Evolutionary conservation across 352 stramenopile species (phyloP).

Genomic region (Achlya hypogyna): DNA sequence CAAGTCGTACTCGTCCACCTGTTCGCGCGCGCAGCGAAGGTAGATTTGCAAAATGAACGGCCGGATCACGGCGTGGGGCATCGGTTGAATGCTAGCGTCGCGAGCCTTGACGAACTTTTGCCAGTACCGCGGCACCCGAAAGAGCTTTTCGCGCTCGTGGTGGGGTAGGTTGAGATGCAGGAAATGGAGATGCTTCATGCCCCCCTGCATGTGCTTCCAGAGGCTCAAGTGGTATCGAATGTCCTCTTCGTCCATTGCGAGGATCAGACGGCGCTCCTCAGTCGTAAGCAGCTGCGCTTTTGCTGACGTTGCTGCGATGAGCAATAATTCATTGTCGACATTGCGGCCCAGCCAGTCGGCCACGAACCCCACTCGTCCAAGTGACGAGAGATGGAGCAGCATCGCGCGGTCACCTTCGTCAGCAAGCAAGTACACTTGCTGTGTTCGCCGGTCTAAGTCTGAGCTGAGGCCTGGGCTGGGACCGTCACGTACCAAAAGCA

Average conservation of each 20-base stretch:
- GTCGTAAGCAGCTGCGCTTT: constrained; percentile 9
- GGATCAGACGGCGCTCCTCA: constrained; percentile 4
- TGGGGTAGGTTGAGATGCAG: not conserved
- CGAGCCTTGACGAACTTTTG: constrained; percentile 1
- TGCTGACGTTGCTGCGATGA: constrained; percentile 1
- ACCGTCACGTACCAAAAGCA: not conserved
- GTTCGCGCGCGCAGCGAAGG: not conserved
- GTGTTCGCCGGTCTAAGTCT: not conserved
- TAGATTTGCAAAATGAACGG: constrained; percentile 8
- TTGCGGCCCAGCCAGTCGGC: constrained; percentile 1
- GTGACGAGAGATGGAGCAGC: not conserved
- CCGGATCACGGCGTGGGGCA: constrained; percentile 1
- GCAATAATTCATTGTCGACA: not conserved
- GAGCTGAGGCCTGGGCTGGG: not conserved
- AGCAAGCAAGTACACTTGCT: constrained; percentile 9
- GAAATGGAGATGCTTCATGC: constrained; percentile 6
- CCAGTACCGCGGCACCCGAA: constrained; percentile 8
- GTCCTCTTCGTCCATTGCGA: constrained; percentile 4
- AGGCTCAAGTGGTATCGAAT: constrained; percentile 4
- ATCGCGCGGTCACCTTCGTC: constrained; percentile 5
- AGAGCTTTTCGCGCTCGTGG: not conserved
- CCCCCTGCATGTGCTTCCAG: constrained; percentile 14
- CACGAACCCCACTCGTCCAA: not conserved
- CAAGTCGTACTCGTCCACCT: not conserved
- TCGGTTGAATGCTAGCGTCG: not conserved